Conservation (phyloP, 1,284 basidiomycete genomes). For the Cystobasidium slooffiae region DNA sequence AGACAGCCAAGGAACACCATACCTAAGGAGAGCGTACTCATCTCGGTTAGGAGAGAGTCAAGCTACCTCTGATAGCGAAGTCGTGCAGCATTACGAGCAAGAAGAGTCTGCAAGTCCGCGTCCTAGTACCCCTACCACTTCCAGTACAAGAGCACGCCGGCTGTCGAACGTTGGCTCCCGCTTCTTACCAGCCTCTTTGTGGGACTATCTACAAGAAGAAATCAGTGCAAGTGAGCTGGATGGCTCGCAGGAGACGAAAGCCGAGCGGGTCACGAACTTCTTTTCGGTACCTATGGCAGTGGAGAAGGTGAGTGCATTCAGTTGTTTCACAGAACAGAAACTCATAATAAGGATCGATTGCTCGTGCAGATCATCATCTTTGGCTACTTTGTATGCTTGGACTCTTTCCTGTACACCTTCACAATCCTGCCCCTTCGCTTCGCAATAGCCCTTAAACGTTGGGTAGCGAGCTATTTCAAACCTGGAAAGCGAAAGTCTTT, state of each 20-base stretch:
- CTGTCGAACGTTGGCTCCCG: conserved; percentile 15
- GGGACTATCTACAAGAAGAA: conserved; percentile 89
- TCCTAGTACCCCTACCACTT: neutral
- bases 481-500: conserved; percentile 28
- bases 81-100: neutral
- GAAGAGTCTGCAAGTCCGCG: conserved; percentile 6
- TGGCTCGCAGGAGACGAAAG: conserved; percentile 88
- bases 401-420: conserved; percentile 97
- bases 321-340: neutral
- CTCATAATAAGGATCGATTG: too few species aligned
- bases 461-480: conserved; percentile 38
- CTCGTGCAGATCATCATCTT: conserved; percentile 78
- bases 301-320: conserved; percentile 71
- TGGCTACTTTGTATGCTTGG: conserved; percentile 90
- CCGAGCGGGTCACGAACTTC: conserved; percentile 98
- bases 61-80: conserved; percentile 11
- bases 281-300: conserved; percentile 88
- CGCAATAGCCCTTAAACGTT: conserved; percentile 52
- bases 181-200: conserved; percentile 71
- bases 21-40: neutral
- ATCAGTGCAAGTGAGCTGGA: conserved; percentile 88
- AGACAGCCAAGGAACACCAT: neutral
- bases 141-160: neutral
- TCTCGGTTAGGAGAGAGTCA: conserved; percentile 1
- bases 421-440: conserved; percentile 91